A percentile compares a stretch with the other conserved stretches of the same genome.
Conservation (phyloP, 2,329 filamentous ascomycete genomes). For the Stemphylium beticola region DNA sequence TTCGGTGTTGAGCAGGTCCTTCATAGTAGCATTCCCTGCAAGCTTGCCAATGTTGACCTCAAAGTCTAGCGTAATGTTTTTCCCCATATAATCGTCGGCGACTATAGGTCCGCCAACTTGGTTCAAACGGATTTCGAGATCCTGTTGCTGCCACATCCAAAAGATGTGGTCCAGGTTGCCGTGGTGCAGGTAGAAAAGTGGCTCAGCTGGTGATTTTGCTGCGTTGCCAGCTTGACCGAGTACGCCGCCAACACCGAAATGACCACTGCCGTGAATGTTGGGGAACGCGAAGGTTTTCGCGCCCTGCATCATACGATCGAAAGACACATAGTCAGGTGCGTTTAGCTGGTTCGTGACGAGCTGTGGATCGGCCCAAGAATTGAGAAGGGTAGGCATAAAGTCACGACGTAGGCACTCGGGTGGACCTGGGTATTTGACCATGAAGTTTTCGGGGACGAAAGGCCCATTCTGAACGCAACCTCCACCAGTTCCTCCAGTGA, state of each 20-base stretch:
- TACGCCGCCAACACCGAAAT: conserved; percentile 47
- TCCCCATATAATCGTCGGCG: conserved; percentile 29
- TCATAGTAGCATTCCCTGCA: conserved; percentile 33
- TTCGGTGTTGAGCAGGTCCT: conserved; percentile 37
- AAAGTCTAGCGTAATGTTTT: conserved; percentile 45
- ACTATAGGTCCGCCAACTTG: conserved; percentile 47
- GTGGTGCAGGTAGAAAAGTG: conserved; percentile 50
- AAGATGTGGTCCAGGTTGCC: conserved; percentile 46
- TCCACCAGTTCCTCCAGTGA: conserved; percentile 37
- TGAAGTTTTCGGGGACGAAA: conserved; percentile 32
- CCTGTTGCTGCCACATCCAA: conserved; percentile 38
- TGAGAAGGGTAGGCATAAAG: conserved; percentile 35
- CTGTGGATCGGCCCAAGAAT: conserved; percentile 25
- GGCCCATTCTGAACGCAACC: conserved; percentile 44
- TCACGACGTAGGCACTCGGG: conserved; percentile 42
- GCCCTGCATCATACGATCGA: conserved; percentile 36
- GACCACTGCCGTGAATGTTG: conserved; percentile 46
- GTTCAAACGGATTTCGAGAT: conserved; percentile 36
- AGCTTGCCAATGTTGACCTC: conserved; percentile 39
- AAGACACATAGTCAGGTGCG: conserved; percentile 36
- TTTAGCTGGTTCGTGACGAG: conserved; percentile 30
- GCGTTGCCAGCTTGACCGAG: conserved; percentile 42
- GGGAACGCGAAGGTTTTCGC: conserved; percentile 31
- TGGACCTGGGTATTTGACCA: conserved; percentile 30
- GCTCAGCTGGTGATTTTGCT: conserved; percentile 45